Evolutionary conservation across 345 rosid species (phyloP).

Genomic region (Acer campestre): DNA sequence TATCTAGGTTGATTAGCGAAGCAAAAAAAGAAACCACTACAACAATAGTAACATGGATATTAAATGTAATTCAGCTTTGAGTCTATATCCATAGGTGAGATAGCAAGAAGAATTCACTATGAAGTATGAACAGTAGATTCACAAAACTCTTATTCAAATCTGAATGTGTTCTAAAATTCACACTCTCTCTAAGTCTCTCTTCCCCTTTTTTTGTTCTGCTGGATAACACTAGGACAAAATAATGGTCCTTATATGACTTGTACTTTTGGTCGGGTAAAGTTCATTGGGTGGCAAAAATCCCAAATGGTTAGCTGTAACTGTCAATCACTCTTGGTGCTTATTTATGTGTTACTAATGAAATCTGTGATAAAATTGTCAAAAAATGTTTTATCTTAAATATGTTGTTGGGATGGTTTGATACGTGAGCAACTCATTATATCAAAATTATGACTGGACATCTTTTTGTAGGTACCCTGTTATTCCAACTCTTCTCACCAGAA

Average conservation of each 20-base stretch:
- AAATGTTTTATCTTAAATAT: conserved; percentile 1
- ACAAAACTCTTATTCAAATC: not conserved
- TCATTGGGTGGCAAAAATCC: not conserved
- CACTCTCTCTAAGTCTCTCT: conserved; percentile 1
- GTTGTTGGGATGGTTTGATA: conserved; percentile 3
- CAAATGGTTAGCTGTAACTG: not conserved
- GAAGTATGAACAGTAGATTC: not conserved
- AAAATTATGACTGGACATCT: conserved; percentile 25
- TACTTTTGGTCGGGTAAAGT: not conserved
- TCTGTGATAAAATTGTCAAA: not conserved
- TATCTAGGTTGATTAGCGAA: not conserved
- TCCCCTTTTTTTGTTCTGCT: not conserved
- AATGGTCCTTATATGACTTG: not conserved
- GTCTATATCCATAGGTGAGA: not conserved
- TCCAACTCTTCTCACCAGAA: conserved; percentile 87
- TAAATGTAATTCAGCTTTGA: not conserved
- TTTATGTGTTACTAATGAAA: not conserved
- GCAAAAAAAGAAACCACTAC: not conserved
- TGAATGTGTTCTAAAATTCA: not conserved
- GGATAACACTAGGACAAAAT: not conserved
- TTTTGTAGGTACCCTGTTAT: conserved; percentile 85
- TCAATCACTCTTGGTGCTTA: conserved; percentile 4
- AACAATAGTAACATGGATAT: not conserved
- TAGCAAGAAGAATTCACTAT: not conserved
- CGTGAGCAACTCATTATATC: not conserved